Evolutionary conservation across 352 stramenopile genomes (phyloP).

Genomic region (Globisporangium rhizosaccharum): DNA sequence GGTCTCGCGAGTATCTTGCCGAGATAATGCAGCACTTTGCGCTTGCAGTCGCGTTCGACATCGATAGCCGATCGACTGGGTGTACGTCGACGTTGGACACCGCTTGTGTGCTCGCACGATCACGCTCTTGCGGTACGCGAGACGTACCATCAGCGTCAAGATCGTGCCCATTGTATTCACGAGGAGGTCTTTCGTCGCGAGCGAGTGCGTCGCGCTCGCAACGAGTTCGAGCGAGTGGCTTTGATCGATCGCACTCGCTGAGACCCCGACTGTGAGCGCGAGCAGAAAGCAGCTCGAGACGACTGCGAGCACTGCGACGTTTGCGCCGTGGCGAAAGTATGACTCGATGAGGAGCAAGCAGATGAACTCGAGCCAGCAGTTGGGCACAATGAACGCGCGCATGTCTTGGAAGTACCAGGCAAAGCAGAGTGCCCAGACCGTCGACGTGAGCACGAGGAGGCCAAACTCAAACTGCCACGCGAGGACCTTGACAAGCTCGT

Average conservation of each 20-base stretch:
- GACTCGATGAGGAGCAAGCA: slow-evolving; percentile 10
- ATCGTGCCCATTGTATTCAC: slow-evolving; percentile 11
- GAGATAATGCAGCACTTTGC: background rate
- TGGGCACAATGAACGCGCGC: slow-evolving; percentile 3
- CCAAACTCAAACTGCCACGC: slow-evolving; percentile 11
- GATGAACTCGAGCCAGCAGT: slow-evolving; percentile 11
- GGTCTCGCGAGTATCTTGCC: background rate
- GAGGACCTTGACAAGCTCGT: slow-evolving; percentile 10
- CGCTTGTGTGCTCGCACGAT: background rate
- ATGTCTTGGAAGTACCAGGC: slow-evolving; percentile 2
- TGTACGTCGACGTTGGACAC: background rate
- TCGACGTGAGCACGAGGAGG: slow-evolving; percentile 4
- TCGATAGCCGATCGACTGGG: slow-evolving; percentile 9
- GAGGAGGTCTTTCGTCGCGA: slow-evolving; percentile 10
- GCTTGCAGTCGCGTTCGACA: slow-evolving; percentile 6
- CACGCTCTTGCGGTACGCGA: slow-evolving; percentile 8
- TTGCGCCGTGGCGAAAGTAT: slow-evolving; percentile 3
- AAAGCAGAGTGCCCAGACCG: slow-evolving; percentile 6
- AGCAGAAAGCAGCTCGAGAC: slow-evolving; percentile 6
- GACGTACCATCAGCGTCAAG: slow-evolving; percentile 5
- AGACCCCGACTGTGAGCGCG: background rate
- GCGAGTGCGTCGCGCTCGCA: background rate
- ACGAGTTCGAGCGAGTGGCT: background rate
- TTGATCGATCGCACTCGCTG: slow-evolving; percentile 2
- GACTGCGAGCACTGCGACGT: background rate